phyloP scores from a whole-genome alignment of 2,329 filamentous ascomycete genomes.

The Trichophyton benhamiae region DNA sequence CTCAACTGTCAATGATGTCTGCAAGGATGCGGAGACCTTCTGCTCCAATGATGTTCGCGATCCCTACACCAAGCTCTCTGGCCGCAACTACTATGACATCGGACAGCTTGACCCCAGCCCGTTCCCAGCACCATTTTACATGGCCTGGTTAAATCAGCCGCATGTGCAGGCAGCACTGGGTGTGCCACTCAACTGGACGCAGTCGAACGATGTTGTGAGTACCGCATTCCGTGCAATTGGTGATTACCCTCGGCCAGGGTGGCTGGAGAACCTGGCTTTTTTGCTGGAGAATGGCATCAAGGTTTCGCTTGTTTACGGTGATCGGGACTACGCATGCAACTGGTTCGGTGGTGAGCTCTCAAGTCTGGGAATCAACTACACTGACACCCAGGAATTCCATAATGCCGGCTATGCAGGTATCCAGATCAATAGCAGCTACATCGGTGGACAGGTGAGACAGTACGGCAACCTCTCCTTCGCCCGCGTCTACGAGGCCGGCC shows the following conservation, averaged over 20 bases:
- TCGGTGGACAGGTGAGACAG: slow-evolving; percentile 38
- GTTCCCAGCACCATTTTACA: neutral
- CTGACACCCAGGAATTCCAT: slow-evolving; percentile 33
- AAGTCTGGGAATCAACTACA: slow-evolving; percentile 39
- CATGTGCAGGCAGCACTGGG: slow-evolving; percentile 43
- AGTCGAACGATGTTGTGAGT: slow-evolving; percentile 39
- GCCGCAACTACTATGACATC: slow-evolving; percentile 4
- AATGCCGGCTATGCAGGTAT: slow-evolving; percentile 39
- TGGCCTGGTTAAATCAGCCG: slow-evolving; percentile 21
- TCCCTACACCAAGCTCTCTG: neutral
- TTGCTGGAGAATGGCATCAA: slow-evolving; percentile 41
- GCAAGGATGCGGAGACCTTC: slow-evolving; percentile 29
- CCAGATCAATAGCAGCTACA: slow-evolving; percentile 29
- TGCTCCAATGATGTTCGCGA: slow-evolving; percentile 18
- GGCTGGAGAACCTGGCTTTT: slow-evolving; percentile 26
- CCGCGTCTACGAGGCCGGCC: slow-evolving; percentile 38
- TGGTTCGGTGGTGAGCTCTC: slow-evolving; percentile 46
- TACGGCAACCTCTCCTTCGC: slow-evolving; percentile 39
- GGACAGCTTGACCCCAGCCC: neutral
- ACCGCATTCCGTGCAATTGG: slow-evolving; percentile 1
- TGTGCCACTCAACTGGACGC: slow-evolving; percentile 43
- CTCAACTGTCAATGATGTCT: slow-evolving; percentile 24
- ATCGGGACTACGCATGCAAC: slow-evolving; percentile 43
- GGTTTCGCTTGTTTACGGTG: slow-evolving; percentile 41
- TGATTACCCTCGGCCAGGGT: neutral